These are phyloP conservation scores for Stylosanthes scabra DNA, from an alignment of 331 rosid species.

Conservation along the genomic window DNA sequence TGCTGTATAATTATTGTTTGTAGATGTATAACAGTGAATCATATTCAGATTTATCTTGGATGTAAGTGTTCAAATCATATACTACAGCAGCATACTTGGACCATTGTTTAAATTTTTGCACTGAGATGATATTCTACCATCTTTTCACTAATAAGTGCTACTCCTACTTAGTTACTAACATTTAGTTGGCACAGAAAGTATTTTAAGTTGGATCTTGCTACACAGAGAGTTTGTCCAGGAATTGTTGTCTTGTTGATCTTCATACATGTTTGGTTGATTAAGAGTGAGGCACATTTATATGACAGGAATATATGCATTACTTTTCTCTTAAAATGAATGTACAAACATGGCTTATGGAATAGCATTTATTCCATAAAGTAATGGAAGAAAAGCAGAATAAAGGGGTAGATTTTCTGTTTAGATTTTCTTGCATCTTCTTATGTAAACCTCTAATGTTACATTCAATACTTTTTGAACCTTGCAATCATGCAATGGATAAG, in stretches of 20 bases:
- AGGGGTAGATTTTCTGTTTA: background rate
- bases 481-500: background rate
- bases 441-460: background rate
- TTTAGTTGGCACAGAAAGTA: background rate
- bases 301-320: background rate
- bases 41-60: constrained; percentile 24
- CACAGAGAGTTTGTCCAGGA: background rate
- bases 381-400: constrained; percentile 16
- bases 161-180: too few species aligned
- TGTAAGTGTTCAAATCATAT: background rate
- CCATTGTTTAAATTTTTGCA: too few species aligned
- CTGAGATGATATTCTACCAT: too few species aligned
- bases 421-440: background rate
- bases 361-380: constrained; percentile 11
- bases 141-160: too few species aligned
- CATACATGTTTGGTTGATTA: constrained; percentile 5
- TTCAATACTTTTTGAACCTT: too few species aligned
- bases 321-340: background rate
- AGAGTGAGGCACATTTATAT: constrained; percentile 5
- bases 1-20: constrained; percentile 39
- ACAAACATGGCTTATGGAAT: constrained; percentile 4
- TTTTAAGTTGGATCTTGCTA: background rate
- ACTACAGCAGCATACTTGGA: too few species aligned
- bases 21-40: constrained; percentile 32
- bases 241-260: background rate